Evolutionary conservation across 768 basidiomycete species (phyloP).

Genomic region (Fistulinella prunicolor): DNA sequence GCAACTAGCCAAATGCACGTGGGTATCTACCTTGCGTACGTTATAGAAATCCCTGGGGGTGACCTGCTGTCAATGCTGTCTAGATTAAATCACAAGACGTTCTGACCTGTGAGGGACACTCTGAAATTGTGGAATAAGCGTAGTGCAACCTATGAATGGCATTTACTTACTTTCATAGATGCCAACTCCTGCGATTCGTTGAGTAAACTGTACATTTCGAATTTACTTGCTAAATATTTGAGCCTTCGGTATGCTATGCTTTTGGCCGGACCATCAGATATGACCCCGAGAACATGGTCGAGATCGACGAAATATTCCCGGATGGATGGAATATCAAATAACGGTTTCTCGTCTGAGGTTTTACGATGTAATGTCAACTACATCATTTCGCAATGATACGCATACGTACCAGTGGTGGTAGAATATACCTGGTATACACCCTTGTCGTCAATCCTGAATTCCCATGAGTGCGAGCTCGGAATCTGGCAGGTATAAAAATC

Average conservation of each 20-base stretch:
- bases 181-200: constrained; percentile 93
- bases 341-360: constrained; percentile 48
- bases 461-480: constrained; percentile 62
- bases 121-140: constrained; percentile 12
- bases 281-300: constrained; percentile 86
- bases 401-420: constrained; percentile 7
- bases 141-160: neutral
- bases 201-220: constrained; percentile 86
- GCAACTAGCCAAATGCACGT: constrained; percentile 97
- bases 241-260: constrained; percentile 90
- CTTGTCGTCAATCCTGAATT: constrained; percentile 74
- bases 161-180: constrained; percentile 83
- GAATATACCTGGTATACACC: constrained; percentile 90
- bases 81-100: neutral
- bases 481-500: constrained; percentile 70
- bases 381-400: neutral
- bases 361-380: constrained; percentile 1
- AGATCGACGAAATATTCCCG: constrained; percentile 96
- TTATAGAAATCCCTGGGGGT: constrained; percentile 93
- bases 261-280: constrained; percentile 94
- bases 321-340: constrained; percentile 78
- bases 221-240: constrained; percentile 90
- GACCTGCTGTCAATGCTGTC: constrained; percentile 2
- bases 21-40: constrained; percentile 96
- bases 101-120: constrained; percentile 33